Conservation (phyloP, 2,329 filamentous ascomycete species). For the Hypoxylon sp. region DNA sequence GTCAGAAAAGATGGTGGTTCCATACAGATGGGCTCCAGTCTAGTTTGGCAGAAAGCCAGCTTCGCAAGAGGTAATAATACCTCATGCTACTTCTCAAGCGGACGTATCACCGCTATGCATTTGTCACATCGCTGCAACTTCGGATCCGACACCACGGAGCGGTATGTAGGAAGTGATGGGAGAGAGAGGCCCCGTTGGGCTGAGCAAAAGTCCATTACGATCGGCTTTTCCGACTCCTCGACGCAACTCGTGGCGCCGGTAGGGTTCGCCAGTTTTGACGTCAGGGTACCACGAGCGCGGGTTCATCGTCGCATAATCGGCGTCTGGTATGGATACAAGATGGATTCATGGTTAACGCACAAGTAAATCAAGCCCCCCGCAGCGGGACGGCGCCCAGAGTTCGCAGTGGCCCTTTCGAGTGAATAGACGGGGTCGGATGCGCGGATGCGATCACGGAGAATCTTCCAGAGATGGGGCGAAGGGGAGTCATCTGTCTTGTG, state of each 20-base stretch:
- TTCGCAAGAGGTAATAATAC: conserved; percentile 13
- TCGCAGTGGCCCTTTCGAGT: conserved; percentile 18
- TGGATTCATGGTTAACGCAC: conserved; percentile 30
- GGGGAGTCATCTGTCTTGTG: conserved; percentile 16
- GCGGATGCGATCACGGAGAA: conserved; percentile 36
- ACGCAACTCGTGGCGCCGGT: conserved; percentile 30
- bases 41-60: conserved; percentile 3
- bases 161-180: not conserved
- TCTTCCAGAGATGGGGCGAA: conserved; percentile 19
- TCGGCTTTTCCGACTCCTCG: conserved; percentile 29
- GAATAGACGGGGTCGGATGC: conserved; percentile 24
- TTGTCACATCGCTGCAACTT: conserved; percentile 33
- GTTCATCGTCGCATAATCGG: conserved; percentile 37
- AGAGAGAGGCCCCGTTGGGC: conserved; percentile 19
- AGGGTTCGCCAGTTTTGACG: conserved; percentile 35
- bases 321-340: conserved; percentile 24
- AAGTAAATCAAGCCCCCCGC: conserved; percentile 37
- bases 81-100: conserved; percentile 18
- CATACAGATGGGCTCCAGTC: conserved; percentile 17
- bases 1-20: conserved; percentile 20
- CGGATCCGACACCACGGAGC: conserved; percentile 37
- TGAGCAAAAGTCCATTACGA: conserved; percentile 19
- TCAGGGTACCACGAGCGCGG: conserved; percentile 43
- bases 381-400: conserved; percentile 32
- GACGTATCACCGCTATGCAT: conserved; percentile 25